phyloP scores from a whole-genome alignment of 805 yeast species.

The Monosporozyma aerobia region DNA sequence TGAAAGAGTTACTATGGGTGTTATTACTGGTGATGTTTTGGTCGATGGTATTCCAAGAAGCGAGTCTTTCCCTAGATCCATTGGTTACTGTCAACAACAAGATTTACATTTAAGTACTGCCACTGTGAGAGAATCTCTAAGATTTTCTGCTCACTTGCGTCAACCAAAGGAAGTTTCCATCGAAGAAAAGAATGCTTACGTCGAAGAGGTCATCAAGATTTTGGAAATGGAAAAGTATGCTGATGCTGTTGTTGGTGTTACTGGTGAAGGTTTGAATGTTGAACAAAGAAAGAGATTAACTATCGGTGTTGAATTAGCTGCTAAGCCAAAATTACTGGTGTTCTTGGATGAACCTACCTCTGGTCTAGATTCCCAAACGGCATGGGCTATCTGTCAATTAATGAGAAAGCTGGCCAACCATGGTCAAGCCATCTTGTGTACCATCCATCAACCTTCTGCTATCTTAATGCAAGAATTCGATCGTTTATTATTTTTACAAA shows the following conservation, averaged over 20 bases:
- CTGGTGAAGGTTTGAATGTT: slow-evolving; percentile 61
- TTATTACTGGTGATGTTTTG: slow-evolving; percentile 56
- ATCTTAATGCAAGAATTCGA: slow-evolving; percentile 69
- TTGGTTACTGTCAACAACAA: slow-evolving; percentile 73
- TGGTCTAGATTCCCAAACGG: slow-evolving; percentile 60
- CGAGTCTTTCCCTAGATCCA: slow-evolving; percentile 50
- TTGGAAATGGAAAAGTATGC: slow-evolving; percentile 58
- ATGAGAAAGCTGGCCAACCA: slow-evolving; percentile 50
- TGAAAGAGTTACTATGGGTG: slow-evolving; percentile 61
- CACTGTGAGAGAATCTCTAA: slow-evolving; percentile 65
- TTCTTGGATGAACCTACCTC: slow-evolving; percentile 65
- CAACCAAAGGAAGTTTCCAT: slow-evolving; percentile 46
- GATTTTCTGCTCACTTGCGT: slow-evolving; percentile 59
- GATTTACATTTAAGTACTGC: slow-evolving; percentile 58
- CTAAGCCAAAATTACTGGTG: slow-evolving; percentile 50
- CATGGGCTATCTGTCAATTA: slow-evolving; percentile 56
- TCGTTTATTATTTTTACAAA: slow-evolving; percentile 57
- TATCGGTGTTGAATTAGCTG: slow-evolving; percentile 60
- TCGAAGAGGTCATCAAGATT: slow-evolving; percentile 53
- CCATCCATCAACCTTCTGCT: slow-evolving; percentile 85
- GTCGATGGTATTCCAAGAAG: slow-evolving; percentile 57
- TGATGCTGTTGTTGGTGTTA: slow-evolving; percentile 66
- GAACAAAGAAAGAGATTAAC: slow-evolving; percentile 56
- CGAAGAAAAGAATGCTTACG: slow-evolving; percentile 53
- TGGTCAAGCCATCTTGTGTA: slow-evolving; percentile 61